Percentiles rank a stretch among this genome's conserved stretches.
Evolutionary conservation across 176 grass and related monocot species (phyloP).

Genomic region (Secale cereale): DNA sequence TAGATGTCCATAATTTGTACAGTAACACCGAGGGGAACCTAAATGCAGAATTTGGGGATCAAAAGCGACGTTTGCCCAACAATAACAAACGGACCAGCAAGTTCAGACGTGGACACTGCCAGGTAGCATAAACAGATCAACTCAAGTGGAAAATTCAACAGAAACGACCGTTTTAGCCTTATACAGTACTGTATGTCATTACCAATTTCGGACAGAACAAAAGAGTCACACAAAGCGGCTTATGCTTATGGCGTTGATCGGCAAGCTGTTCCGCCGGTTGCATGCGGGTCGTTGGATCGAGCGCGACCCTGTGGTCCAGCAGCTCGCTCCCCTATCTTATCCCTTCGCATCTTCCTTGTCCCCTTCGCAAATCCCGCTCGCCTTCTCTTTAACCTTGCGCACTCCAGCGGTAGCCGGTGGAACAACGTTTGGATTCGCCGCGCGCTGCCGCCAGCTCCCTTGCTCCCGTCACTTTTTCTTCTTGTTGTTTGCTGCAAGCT

Average conservation of each 20-base stretch:
- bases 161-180: background rate
- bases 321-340: too few species aligned
- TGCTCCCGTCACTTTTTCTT: too few species aligned
- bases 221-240: background rate
- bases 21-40: background rate
- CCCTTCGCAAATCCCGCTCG: too few species aligned
- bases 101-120: background rate
- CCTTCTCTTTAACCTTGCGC: too few species aligned
- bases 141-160: background rate
- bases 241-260: background rate
- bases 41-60: background rate
- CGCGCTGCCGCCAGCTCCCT: too few species aligned
- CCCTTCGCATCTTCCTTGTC: too few species aligned
- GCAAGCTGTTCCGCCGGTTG: background rate
- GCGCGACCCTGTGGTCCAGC: too few species aligned
- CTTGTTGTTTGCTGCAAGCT: too few species aligned
- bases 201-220: background rate
- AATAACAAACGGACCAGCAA: background rate
- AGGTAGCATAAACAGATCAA: background rate
- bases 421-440: too few species aligned
- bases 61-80: slow-evolving; percentile 5
- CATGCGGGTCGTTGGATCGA: too few species aligned
- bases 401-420: too few species aligned
- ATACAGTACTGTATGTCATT: background rate
- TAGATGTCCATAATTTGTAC: background rate